phyloP scores from a whole-genome alignment of 2,329 filamentous ascomycete genomes.

The Aspergillus versicolor region DNA sequence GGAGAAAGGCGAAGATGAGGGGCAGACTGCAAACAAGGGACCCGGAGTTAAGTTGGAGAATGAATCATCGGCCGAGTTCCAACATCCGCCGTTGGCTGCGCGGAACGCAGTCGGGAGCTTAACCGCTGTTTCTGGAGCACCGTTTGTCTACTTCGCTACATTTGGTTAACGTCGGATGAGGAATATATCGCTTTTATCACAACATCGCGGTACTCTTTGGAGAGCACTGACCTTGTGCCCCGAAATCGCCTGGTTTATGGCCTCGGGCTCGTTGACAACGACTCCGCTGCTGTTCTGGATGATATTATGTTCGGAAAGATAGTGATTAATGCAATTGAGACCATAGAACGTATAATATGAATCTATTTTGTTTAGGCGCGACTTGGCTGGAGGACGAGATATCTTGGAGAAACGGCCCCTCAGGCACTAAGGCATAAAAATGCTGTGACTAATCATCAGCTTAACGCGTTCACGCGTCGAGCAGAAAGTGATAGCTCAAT shows the following conservation, averaged over 20 bases:
- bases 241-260: background rate
- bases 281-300: background rate
- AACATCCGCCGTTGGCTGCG: background rate
- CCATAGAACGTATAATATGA: background rate
- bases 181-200: conserved; percentile 1
- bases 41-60: background rate
- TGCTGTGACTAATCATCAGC: conserved; percentile 7
- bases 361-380: background rate
- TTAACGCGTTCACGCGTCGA: conserved; percentile 14
- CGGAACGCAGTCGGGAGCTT: background rate
- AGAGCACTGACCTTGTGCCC: background rate
- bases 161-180: background rate
- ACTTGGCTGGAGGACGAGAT: background rate
- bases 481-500: background rate
- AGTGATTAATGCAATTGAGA: background rate
- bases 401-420: background rate
- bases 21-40: background rate
- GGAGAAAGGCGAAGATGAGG: background rate
- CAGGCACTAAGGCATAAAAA: conserved; percentile 1
- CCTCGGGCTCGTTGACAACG: background rate
- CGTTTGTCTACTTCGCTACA: background rate
- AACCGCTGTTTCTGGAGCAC: background rate
- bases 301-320: background rate
- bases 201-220: background rate
- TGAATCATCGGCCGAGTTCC: conserved; percentile 5